phyloP scores from a whole-genome alignment of 495 filamentous ascomycete species.

The Acidiella bohemica region DNA sequence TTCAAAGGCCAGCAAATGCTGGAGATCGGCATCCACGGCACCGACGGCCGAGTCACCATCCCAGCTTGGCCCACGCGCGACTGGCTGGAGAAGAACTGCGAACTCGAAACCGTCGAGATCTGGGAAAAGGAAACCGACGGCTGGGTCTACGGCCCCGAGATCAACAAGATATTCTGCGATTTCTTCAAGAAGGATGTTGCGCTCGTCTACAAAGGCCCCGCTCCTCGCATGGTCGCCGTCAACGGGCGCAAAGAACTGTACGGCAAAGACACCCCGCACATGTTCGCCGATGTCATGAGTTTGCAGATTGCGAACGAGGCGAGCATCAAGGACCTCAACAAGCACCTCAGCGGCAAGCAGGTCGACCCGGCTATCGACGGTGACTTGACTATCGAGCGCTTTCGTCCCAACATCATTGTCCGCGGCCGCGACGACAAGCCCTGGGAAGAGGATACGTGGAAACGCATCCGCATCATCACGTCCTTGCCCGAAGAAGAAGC shows the following conservation, averaged over 20 bases:
- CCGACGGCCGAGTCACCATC: constrained; percentile 19
- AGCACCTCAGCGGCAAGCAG: constrained; percentile 20
- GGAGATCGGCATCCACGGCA: constrained; percentile 18
- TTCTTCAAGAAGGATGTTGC: constrained; percentile 28
- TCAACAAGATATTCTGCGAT: constrained; percentile 25
- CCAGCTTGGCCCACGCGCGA: constrained; percentile 26
- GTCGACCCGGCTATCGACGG: constrained; percentile 10
- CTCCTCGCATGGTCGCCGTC: constrained; percentile 18
- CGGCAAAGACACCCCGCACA: constrained; percentile 19
- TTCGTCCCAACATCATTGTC: constrained; percentile 32
- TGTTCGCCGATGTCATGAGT: constrained; percentile 31
- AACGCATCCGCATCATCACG: constrained; percentile 22
- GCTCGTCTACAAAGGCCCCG: constrained; percentile 30
- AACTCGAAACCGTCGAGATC: constrained; percentile 23
- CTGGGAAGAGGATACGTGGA: constrained; percentile 33
- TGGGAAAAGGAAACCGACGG: constrained; percentile 27
- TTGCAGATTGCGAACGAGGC: constrained; percentile 26
- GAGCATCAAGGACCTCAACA: constrained; percentile 33
- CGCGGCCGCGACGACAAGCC: constrained; percentile 21
- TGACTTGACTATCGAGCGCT: constrained; percentile 33
- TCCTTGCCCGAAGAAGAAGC: constrained; percentile 4
- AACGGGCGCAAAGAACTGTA: constrained; percentile 26
- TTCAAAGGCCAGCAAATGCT: constrained; percentile 19
- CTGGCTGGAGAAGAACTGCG: constrained; percentile 27
- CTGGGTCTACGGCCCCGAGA: constrained; percentile 20